These are phyloP conservation scores for Fonsecaea nubica DNA, from an alignment of 2,329 filamentous ascomycete genomes.

Conservation along the genomic window DNA sequence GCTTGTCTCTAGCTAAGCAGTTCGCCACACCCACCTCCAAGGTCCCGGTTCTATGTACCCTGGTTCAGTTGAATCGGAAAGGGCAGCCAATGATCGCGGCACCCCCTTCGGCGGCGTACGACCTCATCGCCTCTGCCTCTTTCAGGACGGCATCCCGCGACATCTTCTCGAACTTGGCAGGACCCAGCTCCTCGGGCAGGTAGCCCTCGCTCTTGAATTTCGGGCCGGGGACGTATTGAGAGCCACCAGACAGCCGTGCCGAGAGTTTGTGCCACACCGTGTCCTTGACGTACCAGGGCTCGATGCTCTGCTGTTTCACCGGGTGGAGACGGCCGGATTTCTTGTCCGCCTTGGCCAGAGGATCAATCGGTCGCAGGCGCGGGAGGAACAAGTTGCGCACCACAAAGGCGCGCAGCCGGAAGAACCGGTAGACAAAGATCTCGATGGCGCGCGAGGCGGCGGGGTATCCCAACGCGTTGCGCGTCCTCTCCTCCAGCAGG, in stretches of 20 bases:
- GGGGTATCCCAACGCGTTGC: slow-evolving; percentile 2
- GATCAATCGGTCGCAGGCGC: slow-evolving; percentile 4
- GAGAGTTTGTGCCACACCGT: slow-evolving; percentile 3
- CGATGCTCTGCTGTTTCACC: neutral
- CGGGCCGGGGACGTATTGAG: slow-evolving; percentile 9
- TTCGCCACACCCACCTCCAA: neutral
- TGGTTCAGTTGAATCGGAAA: neutral
- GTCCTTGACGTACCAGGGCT: slow-evolving; percentile 14
- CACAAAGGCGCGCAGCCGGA: slow-evolving; percentile 19
- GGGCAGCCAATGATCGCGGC: slow-evolving; percentile 7
- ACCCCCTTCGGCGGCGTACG: slow-evolving; percentile 2
- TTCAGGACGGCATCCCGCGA: neutral
- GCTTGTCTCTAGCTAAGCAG: neutral
- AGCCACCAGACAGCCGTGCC: neutral
- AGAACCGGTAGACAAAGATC: slow-evolving; percentile 9
- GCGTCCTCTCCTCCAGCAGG: slow-evolving; percentile 3
- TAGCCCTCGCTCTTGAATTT: slow-evolving; percentile 15
- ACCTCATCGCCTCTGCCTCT: slow-evolving; percentile 6
- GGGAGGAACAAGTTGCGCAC: slow-evolving; percentile 17
- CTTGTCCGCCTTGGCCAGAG: neutral
- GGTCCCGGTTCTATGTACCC: neutral
- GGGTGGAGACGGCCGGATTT: neutral
- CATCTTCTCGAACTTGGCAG: slow-evolving; percentile 8
- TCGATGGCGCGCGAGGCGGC: slow-evolving; percentile 3
- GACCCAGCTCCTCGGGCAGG: slow-evolving; percentile 13